Base-by-base conservation (phyloP, 75 land plant genomes). In the Pinus tabuliformis region DNA sequence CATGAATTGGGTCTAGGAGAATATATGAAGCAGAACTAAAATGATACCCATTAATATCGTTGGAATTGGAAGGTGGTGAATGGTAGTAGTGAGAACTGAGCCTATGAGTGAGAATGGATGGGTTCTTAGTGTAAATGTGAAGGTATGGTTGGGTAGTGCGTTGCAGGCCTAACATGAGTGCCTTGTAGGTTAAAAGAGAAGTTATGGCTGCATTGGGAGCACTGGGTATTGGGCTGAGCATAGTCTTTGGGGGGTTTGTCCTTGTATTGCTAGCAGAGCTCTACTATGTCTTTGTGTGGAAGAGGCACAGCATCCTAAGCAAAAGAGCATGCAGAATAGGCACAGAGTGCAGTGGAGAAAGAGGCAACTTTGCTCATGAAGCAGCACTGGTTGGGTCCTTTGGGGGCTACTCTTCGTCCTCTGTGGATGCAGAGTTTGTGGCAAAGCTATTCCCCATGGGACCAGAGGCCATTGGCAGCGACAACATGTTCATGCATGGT, bases 211-310 rank as follows among this genome's bases (percentile, higher is more conserved):
- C 79, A 26, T 33, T 77, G 28, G 78, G 77, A 7, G 39, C 78
- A 39, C 58, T 77, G 15, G 79, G 28, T 17, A 74, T 77, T 17
- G 79, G 79, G 18, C 56, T 77, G 58, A 77, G 79, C 58, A 75
- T 74, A 16, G 58, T 77, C 6, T 77, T 77, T 49, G 79, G 49
- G 36, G 79, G 77, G 22, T 73, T 77, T 42, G 54, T 75, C 24
- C 56, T 77, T 16, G 57, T 77, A 21, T 49, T 77, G 6, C 56
- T 74, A 37, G 79, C 56, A 37, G 79, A 77, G 79, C 42, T 77
- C 52, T 77, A 45, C 36, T 77, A 77, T 56, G 77, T 77, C 9
- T n/a, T 77, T 52, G 42, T 62, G 14, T 77, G 79, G 79, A 77
- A 77, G 39, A 77, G 45, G 77, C 42, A 49, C 22, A 66, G 36